phyloP scores from a whole-genome alignment of 352 stramenopile genomes.

The Globisporangium alternatum region DNA sequence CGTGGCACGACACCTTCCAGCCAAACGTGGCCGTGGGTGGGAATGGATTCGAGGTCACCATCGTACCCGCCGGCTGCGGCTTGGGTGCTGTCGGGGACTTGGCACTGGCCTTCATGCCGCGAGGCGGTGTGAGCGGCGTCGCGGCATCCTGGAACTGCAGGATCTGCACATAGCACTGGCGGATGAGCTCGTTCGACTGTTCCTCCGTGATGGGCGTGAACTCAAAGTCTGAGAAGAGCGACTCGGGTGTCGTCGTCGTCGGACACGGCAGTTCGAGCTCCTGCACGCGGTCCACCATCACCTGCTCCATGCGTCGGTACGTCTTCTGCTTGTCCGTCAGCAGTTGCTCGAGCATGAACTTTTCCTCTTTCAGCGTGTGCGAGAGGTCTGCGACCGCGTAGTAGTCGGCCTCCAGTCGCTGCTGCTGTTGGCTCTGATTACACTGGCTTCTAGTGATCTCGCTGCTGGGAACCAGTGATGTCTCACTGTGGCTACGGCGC shows the following conservation, averaged over 20 bases:
- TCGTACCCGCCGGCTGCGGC: background rate
- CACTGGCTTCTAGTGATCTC: background rate
- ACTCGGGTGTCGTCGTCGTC: conserved; percentile 25
- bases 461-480: background rate
- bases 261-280: conserved; percentile 46
- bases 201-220: conserved; percentile 54
- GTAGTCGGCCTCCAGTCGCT: conserved; percentile 41
- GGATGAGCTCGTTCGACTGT: conserved; percentile 50
- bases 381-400: conserved; percentile 50
- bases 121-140: conserved; percentile 30
- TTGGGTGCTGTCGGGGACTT: background rate
- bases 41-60: conserved; percentile 22
- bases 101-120: conserved; percentile 16
- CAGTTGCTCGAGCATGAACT: conserved; percentile 48
- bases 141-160: conserved; percentile 43
- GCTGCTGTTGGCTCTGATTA: conserved; percentile 1
- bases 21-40: conserved; percentile 49
- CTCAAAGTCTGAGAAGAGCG: conserved; percentile 38
- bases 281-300: conserved; percentile 33
- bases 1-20: conserved; percentile 47
- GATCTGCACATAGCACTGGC: conserved; percentile 56
- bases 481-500: conserved; percentile 15
- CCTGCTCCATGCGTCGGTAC: conserved; percentile 22
- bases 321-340: conserved; percentile 23
- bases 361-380: conserved; percentile 54